Conservation (phyloP, 108 stramenopile species). For the Cyclostephanos tholiformis region DNA sequence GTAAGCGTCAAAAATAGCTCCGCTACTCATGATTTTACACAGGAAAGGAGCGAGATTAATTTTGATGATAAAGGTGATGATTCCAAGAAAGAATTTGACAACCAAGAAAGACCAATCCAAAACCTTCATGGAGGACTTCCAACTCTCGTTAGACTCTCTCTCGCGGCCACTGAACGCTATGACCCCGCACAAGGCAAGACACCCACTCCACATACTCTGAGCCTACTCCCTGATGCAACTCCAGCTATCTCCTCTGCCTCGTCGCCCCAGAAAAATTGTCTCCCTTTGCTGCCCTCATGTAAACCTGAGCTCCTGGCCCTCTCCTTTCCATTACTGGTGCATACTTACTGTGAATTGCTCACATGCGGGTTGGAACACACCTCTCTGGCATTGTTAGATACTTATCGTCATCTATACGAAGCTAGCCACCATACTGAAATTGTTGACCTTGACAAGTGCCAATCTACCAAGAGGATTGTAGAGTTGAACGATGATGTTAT, state of each 20-base stretch:
- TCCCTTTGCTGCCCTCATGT: constrained; percentile 62
- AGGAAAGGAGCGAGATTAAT: background rate
- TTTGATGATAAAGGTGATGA: background rate
- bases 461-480: constrained; percentile 64
- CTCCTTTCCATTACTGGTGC: constrained; percentile 83
- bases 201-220: constrained; percentile 9
- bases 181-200: constrained; percentile 1
- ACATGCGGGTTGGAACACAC: constrained; percentile 81
- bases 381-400: constrained; percentile 67
- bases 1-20: background rate
- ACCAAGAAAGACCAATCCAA: background rate
- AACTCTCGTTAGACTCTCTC: constrained; percentile 37
- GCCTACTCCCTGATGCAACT: constrained; percentile 25
- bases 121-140: constrained; percentile 32
- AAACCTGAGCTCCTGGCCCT: constrained; percentile 87
- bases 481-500: constrained; percentile 58
- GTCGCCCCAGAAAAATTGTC: constrained; percentile 15
- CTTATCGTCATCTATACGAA: constrained; percentile 80
- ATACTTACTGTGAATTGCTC: constrained; percentile 87
- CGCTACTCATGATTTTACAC: background rate
- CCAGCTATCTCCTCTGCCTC: constrained; percentile 23
- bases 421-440: constrained; percentile 63
- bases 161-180: constrained; percentile 15
- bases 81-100: background rate
- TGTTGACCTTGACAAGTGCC: constrained; percentile 69